Conservation (phyloP, 1,284 basidiomycete genomes). For the Hymenochaete sp. region DNA sequence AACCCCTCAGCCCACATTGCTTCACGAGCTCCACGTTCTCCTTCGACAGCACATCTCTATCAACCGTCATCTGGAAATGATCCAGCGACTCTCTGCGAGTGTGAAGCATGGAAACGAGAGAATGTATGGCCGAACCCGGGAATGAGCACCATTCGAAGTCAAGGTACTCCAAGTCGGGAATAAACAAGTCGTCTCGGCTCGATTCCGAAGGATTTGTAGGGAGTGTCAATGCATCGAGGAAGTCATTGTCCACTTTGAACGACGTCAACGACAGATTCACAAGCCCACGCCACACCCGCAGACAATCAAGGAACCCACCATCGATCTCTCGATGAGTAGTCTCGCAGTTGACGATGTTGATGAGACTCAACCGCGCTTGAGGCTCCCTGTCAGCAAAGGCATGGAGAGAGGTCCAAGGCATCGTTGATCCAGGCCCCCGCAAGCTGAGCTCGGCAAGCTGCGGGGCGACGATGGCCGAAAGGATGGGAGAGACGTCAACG, state of each 20-base stretch:
- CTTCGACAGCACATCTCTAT: no score
- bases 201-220: not conserved
- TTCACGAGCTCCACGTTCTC: no score
- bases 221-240: not conserved
- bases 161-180: not conserved
- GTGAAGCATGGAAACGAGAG: not conserved
- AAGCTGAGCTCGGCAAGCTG: not conserved
- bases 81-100: no score
- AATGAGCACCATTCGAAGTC: conserved; percentile 2
- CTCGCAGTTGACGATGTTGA: no score
- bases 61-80: no score
- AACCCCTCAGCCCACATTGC: no score
- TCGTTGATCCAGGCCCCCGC: not conserved
- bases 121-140: not conserved
- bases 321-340: no score
- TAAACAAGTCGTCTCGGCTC: no score
- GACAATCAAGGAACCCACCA: not conserved
- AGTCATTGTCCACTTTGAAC: not conserved
- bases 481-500: not conserved
- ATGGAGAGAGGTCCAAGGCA: not conserved
- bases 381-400: not conserved
- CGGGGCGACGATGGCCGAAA: not conserved
- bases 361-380: not conserved
- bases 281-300: not conserved
- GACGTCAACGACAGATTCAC: not conserved